phyloP scores from a whole-genome alignment of 2,329 filamentous ascomycete species.

The Rutstroemia sydowiana region DNA sequence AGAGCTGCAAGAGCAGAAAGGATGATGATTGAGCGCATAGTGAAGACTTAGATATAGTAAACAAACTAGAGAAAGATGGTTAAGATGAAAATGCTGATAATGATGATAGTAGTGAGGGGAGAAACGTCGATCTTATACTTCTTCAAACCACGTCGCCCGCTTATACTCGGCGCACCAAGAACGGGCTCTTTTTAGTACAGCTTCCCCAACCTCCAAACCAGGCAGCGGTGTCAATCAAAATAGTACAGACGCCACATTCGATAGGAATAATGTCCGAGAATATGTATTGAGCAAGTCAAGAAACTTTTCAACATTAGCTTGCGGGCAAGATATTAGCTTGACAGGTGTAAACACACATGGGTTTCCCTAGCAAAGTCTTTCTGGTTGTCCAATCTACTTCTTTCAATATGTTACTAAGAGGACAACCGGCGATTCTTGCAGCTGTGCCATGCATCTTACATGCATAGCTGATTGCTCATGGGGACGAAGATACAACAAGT shows the following conservation, averaged over 20 bases:
- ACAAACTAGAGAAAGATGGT: not conserved
- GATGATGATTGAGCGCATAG: slow-evolving; percentile 18
- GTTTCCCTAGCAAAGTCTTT: not conserved
- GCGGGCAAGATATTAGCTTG: not conserved
- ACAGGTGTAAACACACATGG: not conserved
- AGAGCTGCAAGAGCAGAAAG: slow-evolving; percentile 18
- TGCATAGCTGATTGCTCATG: no score
- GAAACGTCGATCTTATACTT: not conserved
- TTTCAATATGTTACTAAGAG: not conserved
- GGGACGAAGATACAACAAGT: no score
- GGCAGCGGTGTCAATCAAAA: not conserved
- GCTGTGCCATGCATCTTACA: no score
- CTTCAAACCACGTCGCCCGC: not conserved
- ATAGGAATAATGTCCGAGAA: not conserved
- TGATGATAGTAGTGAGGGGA: not conserved
- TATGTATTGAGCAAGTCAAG: no score
- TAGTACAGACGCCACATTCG: not conserved
- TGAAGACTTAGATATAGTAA: not conserved
- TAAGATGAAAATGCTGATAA: not conserved
- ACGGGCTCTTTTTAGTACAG: not conserved
- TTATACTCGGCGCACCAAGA: not conserved
- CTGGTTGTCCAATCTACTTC: not conserved
- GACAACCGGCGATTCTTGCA: no score
- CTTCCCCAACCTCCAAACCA: not conserved
- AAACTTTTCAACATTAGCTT: no score